Evolutionary conservation across 2,329 filamentous ascomycete species (phyloP), one percentile per base, ranked within the genome.

Genomic region (Lecanicillium sp.): DNA sequence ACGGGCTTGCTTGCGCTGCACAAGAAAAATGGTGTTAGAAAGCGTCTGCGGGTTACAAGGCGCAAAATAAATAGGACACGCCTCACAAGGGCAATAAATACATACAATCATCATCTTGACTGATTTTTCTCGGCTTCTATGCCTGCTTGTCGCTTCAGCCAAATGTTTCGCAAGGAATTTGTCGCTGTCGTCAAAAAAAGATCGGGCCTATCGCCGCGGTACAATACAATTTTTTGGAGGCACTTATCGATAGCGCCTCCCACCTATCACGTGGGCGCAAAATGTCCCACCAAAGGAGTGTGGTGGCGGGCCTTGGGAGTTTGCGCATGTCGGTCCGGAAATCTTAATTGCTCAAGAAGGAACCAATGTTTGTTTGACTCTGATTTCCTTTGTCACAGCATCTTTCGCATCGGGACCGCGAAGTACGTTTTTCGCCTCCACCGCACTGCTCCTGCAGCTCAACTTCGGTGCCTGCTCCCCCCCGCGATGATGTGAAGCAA

Each of bases 201-300:
- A 49, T 52, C 6, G 48, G 39, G 31, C 48, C 53, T 57, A 60
- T 25, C 22, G 5, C 19, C 31, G 4, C 34, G 35, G 34, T 17
- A 36, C 37, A 34, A 20, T 38, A 60, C 55, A 37, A 45, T 47
- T 42, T 41, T 44, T 50, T 38, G 37, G 25, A 40, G 47, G 44
- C 35, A n/a, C n/a, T n/a, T 55, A 51, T 53, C 55, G 57, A 58
- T 59, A 53, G 38, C 33, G 28, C 40, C 42, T 35, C 44, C 47
- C 19, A 43, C 54, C 56, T 59, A 62, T 64, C 61, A 64, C 61
- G 61, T 64, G 61, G 58, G 54, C 51, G 55, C 54, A 60, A 54
- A 56, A 50, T 58, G 54, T 61, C 59, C 60, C 60, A 61, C 60
- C 53, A 60, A 56, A 54, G 46, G 45, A 39, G 41, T 44, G 43